A percentile compares a stretch with the other conserved stretches of the same genome.
Conservation (phyloP, 116 monocot genomes). For the Phalaenopsis hybrid region DNA sequence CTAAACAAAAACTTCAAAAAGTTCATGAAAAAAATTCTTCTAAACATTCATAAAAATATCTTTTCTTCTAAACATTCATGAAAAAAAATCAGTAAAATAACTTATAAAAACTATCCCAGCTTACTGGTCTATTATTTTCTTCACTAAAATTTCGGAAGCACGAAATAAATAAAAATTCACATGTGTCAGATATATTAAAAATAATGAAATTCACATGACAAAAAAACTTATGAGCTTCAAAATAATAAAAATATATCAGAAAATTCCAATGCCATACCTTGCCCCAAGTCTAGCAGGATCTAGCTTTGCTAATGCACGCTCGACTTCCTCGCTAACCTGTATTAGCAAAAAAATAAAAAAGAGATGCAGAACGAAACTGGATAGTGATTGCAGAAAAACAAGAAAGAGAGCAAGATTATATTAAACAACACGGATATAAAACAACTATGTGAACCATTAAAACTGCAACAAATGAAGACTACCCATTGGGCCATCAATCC, state of each 20-base stretch:
- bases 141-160: background rate
- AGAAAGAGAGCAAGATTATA: background rate
- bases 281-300: slow-evolving; percentile 37
- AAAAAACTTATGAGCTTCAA: background rate
- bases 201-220: background rate
- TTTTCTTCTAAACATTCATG: background rate
- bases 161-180: background rate
- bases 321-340: slow-evolving; percentile 62
- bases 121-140: background rate
- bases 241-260: background rate
- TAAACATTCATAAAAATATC: too few species aligned
- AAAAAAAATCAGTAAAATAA: background rate
- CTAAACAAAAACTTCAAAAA: too few species aligned
- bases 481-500: background rate
- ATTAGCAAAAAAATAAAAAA: background rate
- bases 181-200: background rate
- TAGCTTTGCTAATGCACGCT: slow-evolving; percentile 46
- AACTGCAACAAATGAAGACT: background rate
- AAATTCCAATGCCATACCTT: slow-evolving; percentile 25
- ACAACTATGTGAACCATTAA: background rate
- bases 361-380: background rate
- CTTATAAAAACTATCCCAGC: background rate
- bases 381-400: background rate
- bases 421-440: background rate
- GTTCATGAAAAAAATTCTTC: too few species aligned